A percentile compares a stretch with the other conserved stretches of the same genome.
Conservation (phyloP, 2,329 filamentous ascomycete genomes). For the Penicillium sp. region DNA sequence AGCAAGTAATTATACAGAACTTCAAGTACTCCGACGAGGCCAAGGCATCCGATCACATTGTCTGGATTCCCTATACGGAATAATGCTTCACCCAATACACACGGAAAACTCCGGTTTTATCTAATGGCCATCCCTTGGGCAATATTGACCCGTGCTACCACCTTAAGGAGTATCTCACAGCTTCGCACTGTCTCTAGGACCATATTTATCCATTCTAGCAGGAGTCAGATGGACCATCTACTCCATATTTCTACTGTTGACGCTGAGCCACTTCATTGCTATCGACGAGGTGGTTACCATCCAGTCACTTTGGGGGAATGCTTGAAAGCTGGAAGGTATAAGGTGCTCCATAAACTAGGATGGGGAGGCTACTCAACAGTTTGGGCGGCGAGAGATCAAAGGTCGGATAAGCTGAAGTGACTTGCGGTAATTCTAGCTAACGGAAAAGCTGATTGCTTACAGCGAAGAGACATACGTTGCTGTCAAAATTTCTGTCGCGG, state of each 20-base stretch:
- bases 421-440: conserved; percentile 10
- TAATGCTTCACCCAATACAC: no score
- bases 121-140: no score
- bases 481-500: conserved; percentile 25
- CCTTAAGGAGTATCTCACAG: not conserved
- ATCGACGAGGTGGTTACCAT: conserved; percentile 34
- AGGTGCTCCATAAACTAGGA: conserved; percentile 39
- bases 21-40: no score
- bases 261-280: conserved; percentile 24
- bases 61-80: no score
- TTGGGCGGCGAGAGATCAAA: conserved; percentile 36
- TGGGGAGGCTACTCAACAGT: conserved; percentile 38
- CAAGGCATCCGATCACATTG: no score
- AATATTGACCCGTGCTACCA: no score
- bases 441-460: not conserved
- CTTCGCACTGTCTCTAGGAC: not conserved
- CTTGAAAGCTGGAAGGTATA: conserved; percentile 25
- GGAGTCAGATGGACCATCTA: conserved; percentile 4
- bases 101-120: no score
- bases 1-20: not conserved
- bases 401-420: conserved; percentile 9
- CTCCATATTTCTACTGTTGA: conserved; percentile 12
- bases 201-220: not conserved
- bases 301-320: conserved; percentile 32
- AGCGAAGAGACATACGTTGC: conserved; percentile 25